Base-by-base conservation (phyloP, 192 early-diverging fungal species). In the Coemansia javaensis region DNA sequence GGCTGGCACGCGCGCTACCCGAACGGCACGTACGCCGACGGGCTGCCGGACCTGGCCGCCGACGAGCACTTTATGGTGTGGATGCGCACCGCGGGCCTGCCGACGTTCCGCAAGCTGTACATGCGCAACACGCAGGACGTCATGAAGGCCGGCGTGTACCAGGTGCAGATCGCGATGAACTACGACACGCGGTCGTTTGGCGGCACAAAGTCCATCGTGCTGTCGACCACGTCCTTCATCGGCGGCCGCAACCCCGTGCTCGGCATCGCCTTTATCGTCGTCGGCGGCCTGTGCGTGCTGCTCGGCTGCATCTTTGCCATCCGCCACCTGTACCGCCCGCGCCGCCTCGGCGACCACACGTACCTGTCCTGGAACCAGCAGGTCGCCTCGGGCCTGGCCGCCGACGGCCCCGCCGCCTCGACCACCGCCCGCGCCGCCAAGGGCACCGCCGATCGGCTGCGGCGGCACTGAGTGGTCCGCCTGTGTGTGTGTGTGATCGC, bases 211-310 rank as follows among this genome's bases (percentile, higher is more conserved):
- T 88, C 90, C 1, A 63, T 99, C 20, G 94, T 99, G 16, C 79
- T 99, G 35, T 91, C 92, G 11, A 91, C 91, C 17, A 86, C 87
- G 3, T 97, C 94, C 25, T 85, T 98, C 53, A 77, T 99, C 44
- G 97, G 97, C 50, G 91, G 91, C n/a, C 88, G 90, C 43, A 99
- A 98, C 69, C 82, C 95, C 5, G 97, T 97, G 75, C 70, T 99
- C 55, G 97, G 95, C 13, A 75, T 88, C 30, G 90, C 95, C 3
- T 99, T 96, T 77, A 88, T 99, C 23, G 82, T 85, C 11, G 88
- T 96, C 33, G 97, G 97, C n/a, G 80, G 81, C 23, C 46, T 96
- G 28, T 97, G 94, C 71, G 87, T 89, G 49, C 58, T 90, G 14
- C 65, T 99, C 14, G 94, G 94, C 25, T 71, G 91, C 41, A 75